Base-by-base conservation (phyloP, 2,329 filamentous ascomycete species). In the Trematosphaeria pertusa region DNA sequence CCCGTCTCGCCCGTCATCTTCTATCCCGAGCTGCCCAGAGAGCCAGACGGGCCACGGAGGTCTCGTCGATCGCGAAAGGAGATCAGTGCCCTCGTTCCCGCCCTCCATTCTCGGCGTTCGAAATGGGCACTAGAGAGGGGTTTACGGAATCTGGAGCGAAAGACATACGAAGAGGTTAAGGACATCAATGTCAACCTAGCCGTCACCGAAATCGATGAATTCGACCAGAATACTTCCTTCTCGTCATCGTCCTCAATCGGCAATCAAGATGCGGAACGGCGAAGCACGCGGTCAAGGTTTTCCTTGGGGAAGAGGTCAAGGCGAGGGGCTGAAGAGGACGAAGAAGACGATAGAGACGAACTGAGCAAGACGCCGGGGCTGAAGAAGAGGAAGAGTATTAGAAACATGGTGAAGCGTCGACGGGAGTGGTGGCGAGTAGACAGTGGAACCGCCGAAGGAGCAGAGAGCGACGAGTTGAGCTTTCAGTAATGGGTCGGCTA, bases 381-480 rank as follows among this genome's bases (percentile, higher is more conserved):
- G 24, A 33, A 32, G 15, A 47, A 34, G 37, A 31, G 41, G 28
- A 39, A 33, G 12, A 47, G 46, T 14, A 37, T 19, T 10, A 40
- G 37, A 22, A 43, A 26, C 11, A 45, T 12, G 21, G 20, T 33
- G 2, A 26, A 48, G n/a, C 19, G n/a, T 36, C 30, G 31, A 10
- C 49, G 17, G 10, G 34, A 52, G 21, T 54, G 51, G 54, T 53
- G 54, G 50, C 53, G 43, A 35, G 37, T 46, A 4, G 37, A 36
- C 5, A 20, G 21, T 35, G 32, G 38, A 18, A 28, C 44, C 4
- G 37, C 35, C 4, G 50, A 50, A 15, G 56, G 49, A 2, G 55
- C 52, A 4, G 59, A 52, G 8, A 70, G 66, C 37, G 64, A 69
- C 35, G 68, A 71, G 24, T 28, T 28, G 24, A 28, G 24, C 24